These are phyloP conservation scores for Dendrobium chrysotoxum DNA, from an alignment of 106 monocot species.

Conservation along the genomic window DNA sequence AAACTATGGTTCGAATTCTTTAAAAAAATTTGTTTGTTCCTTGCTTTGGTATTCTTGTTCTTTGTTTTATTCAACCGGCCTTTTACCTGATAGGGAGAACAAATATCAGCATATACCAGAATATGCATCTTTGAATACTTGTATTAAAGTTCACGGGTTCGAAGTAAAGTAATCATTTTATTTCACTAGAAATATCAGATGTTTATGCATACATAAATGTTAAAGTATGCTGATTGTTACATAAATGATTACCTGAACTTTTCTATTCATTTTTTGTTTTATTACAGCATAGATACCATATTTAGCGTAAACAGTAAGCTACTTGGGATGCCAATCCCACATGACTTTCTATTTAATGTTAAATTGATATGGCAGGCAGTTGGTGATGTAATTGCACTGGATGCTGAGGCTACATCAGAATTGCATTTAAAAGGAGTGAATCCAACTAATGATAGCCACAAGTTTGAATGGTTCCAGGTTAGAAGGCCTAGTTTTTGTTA, in stretches of 20 bases:
- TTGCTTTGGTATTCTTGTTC: background rate
- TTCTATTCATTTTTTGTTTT: background rate
- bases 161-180: background rate
- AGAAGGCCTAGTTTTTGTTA: background rate
- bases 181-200: background rate
- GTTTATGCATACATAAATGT: background rate
- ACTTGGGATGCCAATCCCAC: background rate
- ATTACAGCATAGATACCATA: background rate
- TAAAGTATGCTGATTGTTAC: background rate
- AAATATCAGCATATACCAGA: background rate
- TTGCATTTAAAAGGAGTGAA: constrained; percentile 51
- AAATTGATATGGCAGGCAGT: constrained; percentile 24
- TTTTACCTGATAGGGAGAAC: background rate
- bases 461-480: constrained; percentile 76
- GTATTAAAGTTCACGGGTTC: background rate
- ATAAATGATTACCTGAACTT: background rate
- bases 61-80: background rate
- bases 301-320: background rate
- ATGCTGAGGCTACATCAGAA: constrained; percentile 81
- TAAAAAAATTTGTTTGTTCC: background rate
- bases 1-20: background rate
- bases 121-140: background rate
- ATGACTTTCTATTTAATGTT: background rate
- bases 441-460: constrained; percentile 75
- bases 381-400: constrained; percentile 68